Evolutionary conservation across 768 basidiomycete species (phyloP), one percentile per base, ranked within the genome.

Genomic region (Amanita jacksonii): DNA sequence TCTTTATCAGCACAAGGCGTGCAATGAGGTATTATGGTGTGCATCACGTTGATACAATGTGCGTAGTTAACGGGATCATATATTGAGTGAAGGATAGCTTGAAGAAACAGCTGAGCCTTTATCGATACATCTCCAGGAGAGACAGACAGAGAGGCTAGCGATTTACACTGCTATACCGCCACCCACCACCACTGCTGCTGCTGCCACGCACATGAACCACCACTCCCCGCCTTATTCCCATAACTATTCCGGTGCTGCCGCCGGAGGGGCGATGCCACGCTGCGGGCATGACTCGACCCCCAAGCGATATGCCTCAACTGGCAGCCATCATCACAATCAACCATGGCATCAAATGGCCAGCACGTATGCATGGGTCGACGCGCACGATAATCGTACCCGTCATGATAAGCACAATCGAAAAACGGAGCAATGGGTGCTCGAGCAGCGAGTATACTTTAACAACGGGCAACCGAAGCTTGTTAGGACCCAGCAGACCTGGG

Each of bases 341-440:
- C 61, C 69, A 9, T 70, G 70, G 68, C 54, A 63, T 44, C 66
- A 70, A 28, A 66, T 67, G 63, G 59, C 62, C 8, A 55, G 68
- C 19, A 66, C 72, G 7, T 70, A 67, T 49, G 56, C 66, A 5
- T 77, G 72, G 68, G 73, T 73, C 5, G 65, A 68, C 39, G 72
- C 79, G 47, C 76, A 41, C 7, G 32, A 75, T 50, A 60, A 63
- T 33, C 56, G 63, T 45, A 28, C 12, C 27, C 63, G 63, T 35
- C 62, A 65, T 44, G 64, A 63, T 35, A 67, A 64, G 45, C 63
- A 67, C 48, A 68, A 64, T 49, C 66, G 65, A 54, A 74, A 69
- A 52, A 77, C 76, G 24, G 75, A 80, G 42, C 69, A 73, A 43
- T 85, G 85, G 83, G 74, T 84, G 38, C 59, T 69, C 37, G 69